Conservation (phyloP, 2,329 filamentous ascomycete species). For the Pyrenophora tritici-repentis region DNA sequence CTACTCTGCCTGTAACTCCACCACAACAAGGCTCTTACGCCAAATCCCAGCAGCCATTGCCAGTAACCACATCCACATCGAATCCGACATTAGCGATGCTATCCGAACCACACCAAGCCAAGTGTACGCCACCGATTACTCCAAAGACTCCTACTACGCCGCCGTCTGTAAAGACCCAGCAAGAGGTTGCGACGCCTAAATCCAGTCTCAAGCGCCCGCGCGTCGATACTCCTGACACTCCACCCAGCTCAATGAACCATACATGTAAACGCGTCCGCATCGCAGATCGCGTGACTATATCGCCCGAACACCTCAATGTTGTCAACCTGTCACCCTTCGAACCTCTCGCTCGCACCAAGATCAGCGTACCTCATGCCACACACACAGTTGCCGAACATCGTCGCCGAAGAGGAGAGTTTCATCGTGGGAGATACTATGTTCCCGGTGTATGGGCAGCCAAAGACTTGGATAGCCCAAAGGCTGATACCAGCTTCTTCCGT, state of each 20-base stretch:
- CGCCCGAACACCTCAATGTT: constrained; percentile 9
- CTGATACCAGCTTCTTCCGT: constrained; percentile 15
- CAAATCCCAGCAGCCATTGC: neutral
- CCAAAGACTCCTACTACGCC: neutral
- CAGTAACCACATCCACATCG: no score
- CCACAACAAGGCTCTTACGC: neutral
- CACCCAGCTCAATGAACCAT: neutral
- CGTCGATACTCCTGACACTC: neutral
- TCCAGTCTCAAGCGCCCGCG: constrained; percentile 16
- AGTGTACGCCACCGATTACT: neutral
- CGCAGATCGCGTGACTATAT: constrained; percentile 12
- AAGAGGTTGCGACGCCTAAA: neutral
- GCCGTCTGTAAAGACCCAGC: neutral
- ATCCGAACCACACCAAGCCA: no score
- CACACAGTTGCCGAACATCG: constrained; percentile 7
- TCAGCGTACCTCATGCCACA: constrained; percentile 2
- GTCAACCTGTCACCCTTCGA: constrained; percentile 12
- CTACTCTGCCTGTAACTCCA: no score
- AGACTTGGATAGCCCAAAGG: constrained; percentile 8
- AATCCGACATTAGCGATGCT: no score
- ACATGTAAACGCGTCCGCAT: constrained; percentile 21
- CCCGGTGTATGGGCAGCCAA: constrained; percentile 18
- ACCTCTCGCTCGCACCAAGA: neutral
- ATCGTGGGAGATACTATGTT: neutral
- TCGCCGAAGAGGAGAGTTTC: constrained; percentile 8